Conservation (phyloP, 352 stramenopile genomes). For the Globisporangium perplexum region DNA sequence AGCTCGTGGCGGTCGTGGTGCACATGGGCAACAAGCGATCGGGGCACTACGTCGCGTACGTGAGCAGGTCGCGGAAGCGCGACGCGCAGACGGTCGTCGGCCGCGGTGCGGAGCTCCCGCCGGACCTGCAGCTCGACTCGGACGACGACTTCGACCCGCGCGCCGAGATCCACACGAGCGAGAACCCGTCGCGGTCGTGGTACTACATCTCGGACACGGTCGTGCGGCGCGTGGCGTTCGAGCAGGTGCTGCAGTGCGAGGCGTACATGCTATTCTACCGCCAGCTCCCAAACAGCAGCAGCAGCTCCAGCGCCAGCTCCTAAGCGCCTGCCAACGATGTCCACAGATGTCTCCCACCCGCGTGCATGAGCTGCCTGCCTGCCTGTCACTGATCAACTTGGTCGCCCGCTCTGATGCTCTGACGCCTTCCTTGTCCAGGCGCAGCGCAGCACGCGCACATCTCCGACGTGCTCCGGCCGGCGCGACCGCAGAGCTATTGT, state of each 20-base stretch:
- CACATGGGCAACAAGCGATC: constrained; percentile 68
- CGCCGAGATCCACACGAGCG: constrained; percentile 19
- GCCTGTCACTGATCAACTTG: no score
- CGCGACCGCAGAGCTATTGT: no score
- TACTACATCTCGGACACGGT: constrained; percentile 71
- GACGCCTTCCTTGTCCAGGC: no score
- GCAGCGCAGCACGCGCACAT: no score
- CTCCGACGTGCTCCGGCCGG: no score
- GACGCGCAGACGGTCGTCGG: constrained; percentile 10
- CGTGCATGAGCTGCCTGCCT: no score
- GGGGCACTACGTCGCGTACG: constrained; percentile 69
- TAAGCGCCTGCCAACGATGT: no score
- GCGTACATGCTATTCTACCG: constrained; percentile 82
- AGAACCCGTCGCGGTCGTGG: constrained; percentile 28
- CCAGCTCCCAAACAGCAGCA: constrained; percentile 10
- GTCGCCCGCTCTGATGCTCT: no score
- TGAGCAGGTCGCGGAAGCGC: constrained; percentile 45
- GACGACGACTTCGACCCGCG: constrained; percentile 21
- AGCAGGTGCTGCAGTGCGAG: constrained; percentile 67
- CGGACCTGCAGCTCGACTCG: constrained; percentile 3
- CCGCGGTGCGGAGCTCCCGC: neutral
- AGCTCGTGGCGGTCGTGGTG: constrained; percentile 65
- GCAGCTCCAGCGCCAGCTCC: neutral
- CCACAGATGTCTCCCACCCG: no score
- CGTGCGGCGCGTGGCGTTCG: constrained; percentile 48